Percentiles rank a stretch among this genome's conserved stretches.
Evolutionary conservation across 176 grass and related monocot species (phyloP).

Genomic region (Saccharum spontaneum): DNA sequence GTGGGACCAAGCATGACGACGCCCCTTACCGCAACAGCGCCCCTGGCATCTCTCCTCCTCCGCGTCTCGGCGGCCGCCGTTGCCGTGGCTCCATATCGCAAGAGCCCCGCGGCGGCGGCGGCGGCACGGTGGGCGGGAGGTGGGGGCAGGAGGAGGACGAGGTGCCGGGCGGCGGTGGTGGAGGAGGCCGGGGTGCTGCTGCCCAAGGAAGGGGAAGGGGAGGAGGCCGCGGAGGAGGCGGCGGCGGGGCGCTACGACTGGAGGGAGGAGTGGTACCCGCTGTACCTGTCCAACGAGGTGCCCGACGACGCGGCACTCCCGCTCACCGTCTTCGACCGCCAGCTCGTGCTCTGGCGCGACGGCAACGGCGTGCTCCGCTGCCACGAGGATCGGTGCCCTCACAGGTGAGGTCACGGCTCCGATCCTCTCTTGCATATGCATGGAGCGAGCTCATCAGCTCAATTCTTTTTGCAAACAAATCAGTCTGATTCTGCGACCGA

Average conservation of each 20-base stretch:
- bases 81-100: not conserved
- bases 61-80: not conserved
- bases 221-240: conserved; percentile 21
- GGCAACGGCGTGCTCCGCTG: conserved; percentile 65
- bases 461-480: too few species aligned
- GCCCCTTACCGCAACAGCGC: not conserved
- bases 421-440: not conserved
- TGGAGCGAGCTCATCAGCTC: too few species aligned
- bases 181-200: conserved; percentile 62
- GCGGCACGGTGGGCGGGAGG: conserved; percentile 9
- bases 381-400: conserved; percentile 86
- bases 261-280: conserved; percentile 97
- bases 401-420: conserved; percentile 45
- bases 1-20: conserved; percentile 16
- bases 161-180: conserved; percentile 49
- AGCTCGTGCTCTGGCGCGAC: conserved; percentile 86
- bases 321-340: conserved; percentile 85
- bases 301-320: conserved; percentile 76
- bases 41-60: not conserved
- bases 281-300: conserved; percentile 75
- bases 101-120: not conserved
- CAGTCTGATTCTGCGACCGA: too few species aligned
- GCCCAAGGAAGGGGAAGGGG: conserved; percentile 56
- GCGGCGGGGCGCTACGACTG: conserved; percentile 60
- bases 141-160: not conserved